These are phyloP conservation scores for Aspergillus thermomutatus DNA, from an alignment of 2,329 filamentous ascomycete species.

Conservation along the genomic window DNA sequence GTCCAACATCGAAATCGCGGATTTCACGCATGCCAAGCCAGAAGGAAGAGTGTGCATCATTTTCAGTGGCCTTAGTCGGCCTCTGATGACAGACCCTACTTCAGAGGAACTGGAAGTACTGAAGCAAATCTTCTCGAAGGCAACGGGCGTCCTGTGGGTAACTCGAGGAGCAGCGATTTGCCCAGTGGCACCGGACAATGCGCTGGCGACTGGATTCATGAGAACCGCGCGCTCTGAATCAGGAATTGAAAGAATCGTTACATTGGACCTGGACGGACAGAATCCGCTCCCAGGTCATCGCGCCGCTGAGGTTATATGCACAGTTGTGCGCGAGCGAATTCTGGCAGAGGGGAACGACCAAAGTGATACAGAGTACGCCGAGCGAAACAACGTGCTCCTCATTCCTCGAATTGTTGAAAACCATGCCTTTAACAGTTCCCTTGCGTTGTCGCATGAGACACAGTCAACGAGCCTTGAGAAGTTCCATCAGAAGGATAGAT, in stretches of 20 bases:
- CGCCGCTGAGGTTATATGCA: constrained; percentile 9
- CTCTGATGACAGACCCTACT: constrained; percentile 1
- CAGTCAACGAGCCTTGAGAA: constrained; percentile 2
- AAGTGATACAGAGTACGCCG: constrained; percentile 24
- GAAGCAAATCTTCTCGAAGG: constrained; percentile 16
- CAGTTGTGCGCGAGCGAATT: constrained; percentile 12
- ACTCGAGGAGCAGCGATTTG: constrained; percentile 16
- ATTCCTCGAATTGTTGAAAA: constrained; percentile 24
- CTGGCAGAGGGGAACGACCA: background rate
- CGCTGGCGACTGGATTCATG: constrained; percentile 20
- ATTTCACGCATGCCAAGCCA: constrained; percentile 7
- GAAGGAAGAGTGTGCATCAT: constrained; percentile 17
- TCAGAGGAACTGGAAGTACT: constrained; percentile 6
- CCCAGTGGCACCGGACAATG: constrained; percentile 11
- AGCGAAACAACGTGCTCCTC: constrained; percentile 16
- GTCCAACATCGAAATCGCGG: constrained; percentile 4
- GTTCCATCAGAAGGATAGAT: constrained; percentile 10
- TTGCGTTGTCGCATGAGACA: constrained; percentile 1
- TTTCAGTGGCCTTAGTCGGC: constrained; percentile 8
- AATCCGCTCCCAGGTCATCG: constrained; percentile 1
- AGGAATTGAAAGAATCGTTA: constrained; percentile 19
- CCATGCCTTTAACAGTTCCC: background rate
- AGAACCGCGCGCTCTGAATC: constrained; percentile 26
- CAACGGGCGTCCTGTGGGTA: constrained; percentile 22
- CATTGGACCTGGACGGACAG: constrained; percentile 19